Evolutionary conservation across 805 yeast genomes (phyloP), one percentile per base, ranked within the genome.

Genomic region (Clavispora carvajalis): DNA sequence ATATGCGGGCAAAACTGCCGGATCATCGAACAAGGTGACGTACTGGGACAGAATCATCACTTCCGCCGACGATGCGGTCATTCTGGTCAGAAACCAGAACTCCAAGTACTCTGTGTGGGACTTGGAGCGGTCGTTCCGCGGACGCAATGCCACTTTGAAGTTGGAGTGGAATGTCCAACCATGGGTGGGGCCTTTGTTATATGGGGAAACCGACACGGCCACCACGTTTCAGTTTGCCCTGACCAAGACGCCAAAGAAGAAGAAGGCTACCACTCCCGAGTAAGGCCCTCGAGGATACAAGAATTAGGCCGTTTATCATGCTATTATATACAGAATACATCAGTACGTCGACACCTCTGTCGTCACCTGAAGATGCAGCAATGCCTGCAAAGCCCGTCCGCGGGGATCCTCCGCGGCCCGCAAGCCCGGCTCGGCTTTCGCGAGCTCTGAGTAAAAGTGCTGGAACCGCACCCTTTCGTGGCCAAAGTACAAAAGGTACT

Each of bases 141-240:
- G 76, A 38, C 77, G 85, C 52, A 76, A 82, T 17, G 87, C 95
- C 16, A 69, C 65, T 4, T 67, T 91, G 41, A 77, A 72, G 45
- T 67, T 91, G 38, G 89, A 86, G 48, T 91, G 96, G 91, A 90
- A 90, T 58, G 74, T 91, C 34, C 98, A 91, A 65, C 99, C 99
- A 1, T 73, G 80, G 59, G 78, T 91, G 7, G 99, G 99, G 10
- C 79, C 88, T 0, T 64, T 91, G 47, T 58, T 79, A 0, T 85
- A 69, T 60, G 96, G 96, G 3, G 73, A 74, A 39, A 72, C 73
- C 10, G 44, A 44, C 13, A 48, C 64, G 5, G 42, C 42, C 15
- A 43, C 54, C 9, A 44, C 57, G 2, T 63, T 69, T 44, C 49
- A 49, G 19, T 69, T 69, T 57, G 69, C 64, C 5, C 44, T 44